phyloP scores from a whole-genome alignment of 805 yeast genomes.

The Yamadazyma kitorensis region DNA sequence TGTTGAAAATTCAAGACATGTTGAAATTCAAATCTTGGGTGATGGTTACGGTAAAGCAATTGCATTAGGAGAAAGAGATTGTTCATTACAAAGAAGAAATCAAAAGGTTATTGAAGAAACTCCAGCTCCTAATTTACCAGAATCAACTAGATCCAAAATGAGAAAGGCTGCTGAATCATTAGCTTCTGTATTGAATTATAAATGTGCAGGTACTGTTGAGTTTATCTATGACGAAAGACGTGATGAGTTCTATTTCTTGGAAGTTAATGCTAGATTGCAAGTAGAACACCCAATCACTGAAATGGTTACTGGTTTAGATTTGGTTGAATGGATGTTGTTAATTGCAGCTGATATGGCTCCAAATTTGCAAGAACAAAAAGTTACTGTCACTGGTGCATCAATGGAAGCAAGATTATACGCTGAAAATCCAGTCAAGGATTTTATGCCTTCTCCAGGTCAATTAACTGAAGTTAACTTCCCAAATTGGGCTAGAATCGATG shows the following conservation, averaged over 20 bases:
- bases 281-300: constrained; percentile 98
- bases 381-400: constrained; percentile 76
- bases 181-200: constrained; percentile 80
- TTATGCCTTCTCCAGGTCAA: constrained; percentile 96
- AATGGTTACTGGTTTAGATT: constrained; percentile 88
- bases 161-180: constrained; percentile 82
- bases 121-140: constrained; percentile 94
- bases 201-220: constrained; percentile 97
- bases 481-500: constrained; percentile 86
- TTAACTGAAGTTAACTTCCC: constrained; percentile 85
- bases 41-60: constrained; percentile 92
- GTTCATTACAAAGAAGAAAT: constrained; percentile 95
- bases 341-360: constrained; percentile 92
- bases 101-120: constrained; percentile 97
- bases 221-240: constrained; percentile 84
- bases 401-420: constrained; percentile 98
- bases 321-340: constrained; percentile 95
- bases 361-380: constrained; percentile 53
- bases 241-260: constrained; percentile 90
- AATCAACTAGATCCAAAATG: constrained; percentile 67
- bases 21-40: constrained; percentile 94
- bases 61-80: constrained; percentile 95
- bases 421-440: constrained; percentile 93
- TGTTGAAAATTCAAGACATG: constrained; percentile 94
- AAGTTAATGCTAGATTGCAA: constrained; percentile 94